Evolutionary conservation across 768 basidiomycete species (phyloP), one percentile per base, ranked within the genome.

Genomic region (Xerocomellus dryophilus): DNA sequence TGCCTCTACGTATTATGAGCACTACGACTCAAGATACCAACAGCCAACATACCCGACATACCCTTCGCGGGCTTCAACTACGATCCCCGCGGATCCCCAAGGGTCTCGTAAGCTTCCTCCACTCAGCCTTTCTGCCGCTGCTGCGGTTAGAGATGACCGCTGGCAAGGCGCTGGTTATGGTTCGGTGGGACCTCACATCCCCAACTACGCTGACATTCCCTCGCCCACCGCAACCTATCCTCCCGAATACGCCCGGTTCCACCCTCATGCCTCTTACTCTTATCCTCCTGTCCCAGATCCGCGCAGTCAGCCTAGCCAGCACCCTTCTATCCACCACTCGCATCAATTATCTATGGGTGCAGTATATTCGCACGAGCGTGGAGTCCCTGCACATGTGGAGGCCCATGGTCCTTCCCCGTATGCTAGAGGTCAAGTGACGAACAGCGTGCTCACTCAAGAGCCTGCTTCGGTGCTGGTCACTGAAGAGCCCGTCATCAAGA

Each of bases 401-500:
- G 68, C 59, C 0, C 70, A 66, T 52, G 74, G 58, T 4, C 69
- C 77, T n/a, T 73, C 78, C n/a, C 77, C 79, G 23, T 86, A 83
- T 58, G 74, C 84, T 21, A 82, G 78, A 54, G 69, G 66, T 21
- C 31, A 59, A 3, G 63, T 73, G 32, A 73, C 68, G 29, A 69
- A 66, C 48, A 53, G 60, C 6, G 62, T 57, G 34, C 61, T 73
- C 18, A 71, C 72, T 10, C 65, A 73, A 51, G 70, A 73, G 20
- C 72, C 70, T 43, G 36, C 65, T 58, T 59, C 60, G 3, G 61
- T 71, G 63, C 61, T 71, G 65, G 71, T 77, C 35, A 66, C 75
- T 32, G 81, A 87, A 50, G 84, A 86, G 58, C 81, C 86, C n/a
- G 75, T 80, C 39, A 83, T 90, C 61, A 93, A 92, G 77, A 91